Percentiles rank a stretch among this genome's conserved stretches.
These are phyloP conservation scores for Flaveria sonorensis DNA, from an alignment of 129 eudicot genomes.

Conservation along the genomic window DNA sequence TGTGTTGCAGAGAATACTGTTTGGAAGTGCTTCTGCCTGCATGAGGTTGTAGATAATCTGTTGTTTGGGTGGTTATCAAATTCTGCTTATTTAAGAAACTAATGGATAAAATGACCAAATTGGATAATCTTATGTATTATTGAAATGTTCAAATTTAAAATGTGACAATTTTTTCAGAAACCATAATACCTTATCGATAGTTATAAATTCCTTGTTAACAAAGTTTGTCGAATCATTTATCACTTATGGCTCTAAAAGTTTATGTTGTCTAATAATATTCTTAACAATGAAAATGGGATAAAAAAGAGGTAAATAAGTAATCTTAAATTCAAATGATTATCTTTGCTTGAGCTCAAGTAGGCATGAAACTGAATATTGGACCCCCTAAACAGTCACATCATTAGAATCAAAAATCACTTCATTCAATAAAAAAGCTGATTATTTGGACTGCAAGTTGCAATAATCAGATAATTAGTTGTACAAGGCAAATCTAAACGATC, in stretches of 20 bases:
- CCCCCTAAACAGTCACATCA: neutral
- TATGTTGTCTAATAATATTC: neutral
- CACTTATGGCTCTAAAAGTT: neutral
- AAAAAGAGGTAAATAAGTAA: neutral
- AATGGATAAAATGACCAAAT: neutral
- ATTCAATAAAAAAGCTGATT: too few species aligned
- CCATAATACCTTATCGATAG: neutral
- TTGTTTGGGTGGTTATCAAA: neutral
- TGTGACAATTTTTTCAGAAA: neutral
- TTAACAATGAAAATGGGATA: neutral
- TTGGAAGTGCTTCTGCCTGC: neutral
- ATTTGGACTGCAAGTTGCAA: too few species aligned
- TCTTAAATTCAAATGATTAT: neutral
- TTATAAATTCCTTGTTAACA: neutral
- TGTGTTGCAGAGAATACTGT: neutral
- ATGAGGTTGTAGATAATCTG: neutral
- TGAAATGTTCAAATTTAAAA: neutral
- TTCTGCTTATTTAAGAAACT: neutral
- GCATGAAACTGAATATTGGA: neutral
- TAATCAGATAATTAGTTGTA: neutral
- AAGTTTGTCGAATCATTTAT: neutral
- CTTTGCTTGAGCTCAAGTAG: neutral
- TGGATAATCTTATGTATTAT: neutral
- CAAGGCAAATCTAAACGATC: neutral
- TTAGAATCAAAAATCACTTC: too few species aligned